Conservation (phyloP, 2,329 filamentous ascomycete species). For the Xylariaceae sp. region DNA sequence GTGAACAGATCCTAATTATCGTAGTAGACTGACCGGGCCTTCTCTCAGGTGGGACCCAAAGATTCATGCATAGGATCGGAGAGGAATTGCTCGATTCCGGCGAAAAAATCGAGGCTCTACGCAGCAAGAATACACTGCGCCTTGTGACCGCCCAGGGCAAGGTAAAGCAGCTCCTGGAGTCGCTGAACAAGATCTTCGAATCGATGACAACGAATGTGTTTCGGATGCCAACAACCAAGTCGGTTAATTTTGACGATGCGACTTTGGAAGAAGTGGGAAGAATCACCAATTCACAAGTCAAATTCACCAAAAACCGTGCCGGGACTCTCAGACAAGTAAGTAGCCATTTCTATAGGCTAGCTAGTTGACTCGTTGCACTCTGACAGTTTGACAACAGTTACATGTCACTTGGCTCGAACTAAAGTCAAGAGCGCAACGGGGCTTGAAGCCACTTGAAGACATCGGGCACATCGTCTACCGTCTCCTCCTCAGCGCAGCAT, state of each 20-base stretch:
- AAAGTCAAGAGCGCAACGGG: constrained; percentile 9
- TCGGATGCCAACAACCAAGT: constrained; percentile 21
- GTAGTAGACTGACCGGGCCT: background rate
- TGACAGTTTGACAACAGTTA: constrained; percentile 20
- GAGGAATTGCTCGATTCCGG: constrained; percentile 30
- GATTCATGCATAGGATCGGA: constrained; percentile 32
- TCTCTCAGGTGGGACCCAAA: constrained; percentile 32
- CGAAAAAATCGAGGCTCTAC: constrained; percentile 36
- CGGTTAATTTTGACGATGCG: constrained; percentile 19
- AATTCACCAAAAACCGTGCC: too few species aligned
- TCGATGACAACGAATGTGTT: constrained; percentile 18
- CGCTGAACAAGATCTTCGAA: constrained; percentile 31
- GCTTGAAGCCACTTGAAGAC: constrained; percentile 32
- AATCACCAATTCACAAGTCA: constrained; percentile 33
- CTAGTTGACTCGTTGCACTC: too few species aligned
- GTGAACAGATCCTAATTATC: constrained; percentile 1
- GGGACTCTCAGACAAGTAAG: too few species aligned
- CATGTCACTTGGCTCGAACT: constrained; percentile 41
- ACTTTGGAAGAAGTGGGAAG: constrained; percentile 35
- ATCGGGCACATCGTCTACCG: constrained; percentile 43
- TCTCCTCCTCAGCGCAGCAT: constrained; percentile 36
- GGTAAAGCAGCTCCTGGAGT: constrained; percentile 33
- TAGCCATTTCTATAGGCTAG: too few species aligned
- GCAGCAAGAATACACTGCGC: constrained; percentile 27
- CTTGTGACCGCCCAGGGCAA: constrained; percentile 35